Conservation (phyloP, 768 basidiomycete species). For the Kwoniella newhampshirensis region DNA sequence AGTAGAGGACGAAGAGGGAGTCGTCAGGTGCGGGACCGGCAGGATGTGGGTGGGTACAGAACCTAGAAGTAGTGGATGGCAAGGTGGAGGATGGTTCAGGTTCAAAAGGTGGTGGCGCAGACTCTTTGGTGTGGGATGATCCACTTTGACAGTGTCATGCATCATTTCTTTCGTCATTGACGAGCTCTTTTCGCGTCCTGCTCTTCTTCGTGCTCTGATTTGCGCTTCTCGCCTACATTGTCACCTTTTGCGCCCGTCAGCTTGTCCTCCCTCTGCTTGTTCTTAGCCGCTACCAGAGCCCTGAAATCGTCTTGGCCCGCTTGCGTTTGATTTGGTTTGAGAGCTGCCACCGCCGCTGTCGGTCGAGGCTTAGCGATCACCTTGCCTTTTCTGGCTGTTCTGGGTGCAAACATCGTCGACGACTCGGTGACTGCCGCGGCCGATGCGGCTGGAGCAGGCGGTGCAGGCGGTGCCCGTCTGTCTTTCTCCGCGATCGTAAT, state of each 20-base stretch:
- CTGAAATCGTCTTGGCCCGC: conserved; percentile 76
- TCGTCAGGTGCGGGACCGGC: conserved; percentile 76
- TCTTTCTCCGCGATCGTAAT: conserved; percentile 58
- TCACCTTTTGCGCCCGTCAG: conserved; percentile 13
- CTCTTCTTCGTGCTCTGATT: conserved; percentile 19
- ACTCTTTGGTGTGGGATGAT: conserved; percentile 61
- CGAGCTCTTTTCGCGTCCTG: conserved; percentile 14
- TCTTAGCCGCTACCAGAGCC: conserved; percentile 63
- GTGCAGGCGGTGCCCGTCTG: conserved; percentile 1
- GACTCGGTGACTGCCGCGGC: not conserved
- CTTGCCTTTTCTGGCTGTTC: conserved; percentile 29
- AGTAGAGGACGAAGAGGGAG: conserved; percentile 57
- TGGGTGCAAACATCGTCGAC: conserved; percentile 31
- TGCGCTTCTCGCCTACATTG: conserved; percentile 19
- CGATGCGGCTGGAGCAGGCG: not conserved
- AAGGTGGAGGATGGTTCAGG: conserved; percentile 76
- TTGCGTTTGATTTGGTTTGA: conserved; percentile 9
- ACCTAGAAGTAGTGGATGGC: conserved; percentile 65
- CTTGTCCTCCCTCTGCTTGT: conserved; percentile 37
- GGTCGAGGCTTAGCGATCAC: conserved; percentile 57
- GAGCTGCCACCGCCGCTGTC: conserved; percentile 56
- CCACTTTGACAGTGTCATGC: conserved; percentile 49
- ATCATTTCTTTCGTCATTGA: conserved; percentile 7
- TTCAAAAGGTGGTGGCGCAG: conserved; percentile 77
- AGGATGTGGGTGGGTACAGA: conserved; percentile 72